Conservation (phyloP, 768 basidiomycete species). For the Russula compacta region DNA sequence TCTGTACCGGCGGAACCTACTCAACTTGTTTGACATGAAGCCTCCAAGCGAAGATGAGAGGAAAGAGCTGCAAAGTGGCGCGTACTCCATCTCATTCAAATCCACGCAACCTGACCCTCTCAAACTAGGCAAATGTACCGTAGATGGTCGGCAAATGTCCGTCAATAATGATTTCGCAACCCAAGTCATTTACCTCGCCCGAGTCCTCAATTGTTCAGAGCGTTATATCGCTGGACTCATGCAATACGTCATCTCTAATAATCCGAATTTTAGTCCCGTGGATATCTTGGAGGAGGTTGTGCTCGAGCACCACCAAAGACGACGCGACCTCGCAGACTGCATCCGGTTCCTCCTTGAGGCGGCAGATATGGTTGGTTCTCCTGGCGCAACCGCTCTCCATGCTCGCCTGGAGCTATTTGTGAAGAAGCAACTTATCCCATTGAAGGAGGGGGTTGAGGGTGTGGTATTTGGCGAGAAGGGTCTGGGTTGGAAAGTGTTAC, state of each 20-base stretch:
- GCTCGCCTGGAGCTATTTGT: slow-evolving; percentile 48
- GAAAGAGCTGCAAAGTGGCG: slow-evolving; percentile 60
- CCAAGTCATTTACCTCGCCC: slow-evolving; percentile 69
- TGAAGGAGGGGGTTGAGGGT: slow-evolving; percentile 24
- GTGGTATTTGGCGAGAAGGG: slow-evolving; percentile 29
- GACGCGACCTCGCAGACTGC: slow-evolving; percentile 63
- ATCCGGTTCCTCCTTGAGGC: slow-evolving; percentile 61
- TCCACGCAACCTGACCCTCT: not conserved
- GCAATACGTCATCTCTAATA: slow-evolving; percentile 49
- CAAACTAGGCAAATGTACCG: slow-evolving; percentile 50
- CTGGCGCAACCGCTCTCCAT: slow-evolving; percentile 40
- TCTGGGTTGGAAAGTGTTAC: slow-evolving; percentile 48
- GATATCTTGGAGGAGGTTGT: slow-evolving; percentile 57
- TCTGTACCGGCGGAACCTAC: slow-evolving; percentile 52
- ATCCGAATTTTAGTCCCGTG: slow-evolving; percentile 53
- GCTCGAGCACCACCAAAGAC: slow-evolving; percentile 56
- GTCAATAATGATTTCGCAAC: slow-evolving; percentile 74
- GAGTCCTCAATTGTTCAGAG: slow-evolving; percentile 77
- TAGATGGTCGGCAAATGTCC: slow-evolving; percentile 58
- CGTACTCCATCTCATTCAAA: slow-evolving; percentile 17
- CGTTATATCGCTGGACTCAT: slow-evolving; percentile 65
- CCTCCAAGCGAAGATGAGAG: slow-evolving; percentile 54
- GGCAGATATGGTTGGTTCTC: slow-evolving; percentile 39
- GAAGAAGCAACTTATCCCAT: slow-evolving; percentile 42
- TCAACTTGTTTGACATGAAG: slow-evolving; percentile 58